These are phyloP conservation scores for Kodamaea jinghongensis DNA, from an alignment of 805 yeast genomes.

Conservation along the genomic window DNA sequence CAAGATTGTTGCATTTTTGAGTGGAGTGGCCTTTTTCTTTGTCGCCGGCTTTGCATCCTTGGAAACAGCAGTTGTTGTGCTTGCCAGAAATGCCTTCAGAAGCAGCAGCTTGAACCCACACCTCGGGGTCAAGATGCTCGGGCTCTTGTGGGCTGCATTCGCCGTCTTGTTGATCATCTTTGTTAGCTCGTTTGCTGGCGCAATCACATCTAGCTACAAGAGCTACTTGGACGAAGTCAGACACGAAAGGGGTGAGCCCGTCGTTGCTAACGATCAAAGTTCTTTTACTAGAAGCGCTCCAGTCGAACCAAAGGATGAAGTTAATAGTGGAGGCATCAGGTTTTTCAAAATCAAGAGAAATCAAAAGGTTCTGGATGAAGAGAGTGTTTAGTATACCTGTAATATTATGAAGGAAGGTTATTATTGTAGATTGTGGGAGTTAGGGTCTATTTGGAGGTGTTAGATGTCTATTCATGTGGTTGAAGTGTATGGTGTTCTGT, in stretches of 20 bases:
- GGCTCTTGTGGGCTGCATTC: conserved; percentile 70
- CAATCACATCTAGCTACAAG: conserved; percentile 48
- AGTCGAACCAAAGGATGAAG: conserved; percentile 31
- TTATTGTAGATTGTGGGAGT: neutral
- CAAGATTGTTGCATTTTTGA: conserved; percentile 52
- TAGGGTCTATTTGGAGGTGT: too few species aligned
- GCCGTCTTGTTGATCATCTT: conserved; percentile 49
- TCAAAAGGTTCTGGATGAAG: conserved; percentile 42
- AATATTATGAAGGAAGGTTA: neutral
- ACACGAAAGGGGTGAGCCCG: conserved; percentile 20
- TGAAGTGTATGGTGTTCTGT: too few species aligned
- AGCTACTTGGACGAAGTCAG: conserved; percentile 45
- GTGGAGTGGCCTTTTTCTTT: conserved; percentile 51
- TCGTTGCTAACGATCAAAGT: conserved; percentile 32
- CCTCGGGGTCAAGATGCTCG: conserved; percentile 58
- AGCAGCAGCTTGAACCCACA: conserved; percentile 42
- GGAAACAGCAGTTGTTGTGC: conserved; percentile 74
- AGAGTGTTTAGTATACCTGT: conserved; percentile 33
- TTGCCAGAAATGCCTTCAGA: conserved; percentile 69
- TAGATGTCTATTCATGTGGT: too few species aligned
- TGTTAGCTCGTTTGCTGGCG: conserved; percentile 51
- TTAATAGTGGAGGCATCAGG: conserved; percentile 60
- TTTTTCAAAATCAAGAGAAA: conserved; percentile 71
- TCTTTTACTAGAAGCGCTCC: conserved; percentile 42
- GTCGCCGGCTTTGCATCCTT: conserved; percentile 62